Conservation (phyloP, 1,139 yeast genomes). For the Debaryomyces robertsiae region DNA sequence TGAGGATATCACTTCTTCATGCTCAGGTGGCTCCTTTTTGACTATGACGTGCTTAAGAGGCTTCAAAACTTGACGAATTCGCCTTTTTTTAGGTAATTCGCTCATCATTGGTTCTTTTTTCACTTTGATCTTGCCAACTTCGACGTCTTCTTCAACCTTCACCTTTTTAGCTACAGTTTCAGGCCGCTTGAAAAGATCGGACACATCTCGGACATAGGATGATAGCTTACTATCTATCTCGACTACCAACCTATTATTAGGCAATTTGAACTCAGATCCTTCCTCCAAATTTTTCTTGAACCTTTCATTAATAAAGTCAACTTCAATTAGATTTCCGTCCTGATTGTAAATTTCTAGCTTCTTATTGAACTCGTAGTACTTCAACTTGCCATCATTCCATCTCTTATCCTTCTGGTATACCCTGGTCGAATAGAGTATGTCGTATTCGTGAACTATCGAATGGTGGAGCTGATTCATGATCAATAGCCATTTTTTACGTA, state of each 20-base stretch:
- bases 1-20: background rate
- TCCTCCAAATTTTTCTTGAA: conserved; percentile 14
- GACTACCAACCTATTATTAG: conserved; percentile 18
- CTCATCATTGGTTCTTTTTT: no score
- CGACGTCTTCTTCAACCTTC: background rate
- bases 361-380: conserved; percentile 50
- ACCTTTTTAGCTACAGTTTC: background rate
- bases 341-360: conserved; percentile 47
- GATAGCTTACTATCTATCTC: conserved; percentile 20
- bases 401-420: conserved; percentile 51
- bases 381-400: conserved; percentile 58
- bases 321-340: conserved; percentile 36
- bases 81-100: no score
- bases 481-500: conserved; percentile 16
- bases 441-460: conserved; percentile 17
- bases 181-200: conserved; percentile 12
- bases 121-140: no score
- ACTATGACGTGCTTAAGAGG: background rate
- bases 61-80: no score
- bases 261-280: conserved; percentile 20
- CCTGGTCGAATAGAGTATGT: conserved; percentile 46
- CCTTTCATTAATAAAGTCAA: conserved; percentile 31
- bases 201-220: conserved; percentile 20
- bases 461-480: conserved; percentile 11
- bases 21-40: background rate